phyloP scores from a whole-genome alignment of 306 rosid genomes.

The Cicer arietinum region DNA sequence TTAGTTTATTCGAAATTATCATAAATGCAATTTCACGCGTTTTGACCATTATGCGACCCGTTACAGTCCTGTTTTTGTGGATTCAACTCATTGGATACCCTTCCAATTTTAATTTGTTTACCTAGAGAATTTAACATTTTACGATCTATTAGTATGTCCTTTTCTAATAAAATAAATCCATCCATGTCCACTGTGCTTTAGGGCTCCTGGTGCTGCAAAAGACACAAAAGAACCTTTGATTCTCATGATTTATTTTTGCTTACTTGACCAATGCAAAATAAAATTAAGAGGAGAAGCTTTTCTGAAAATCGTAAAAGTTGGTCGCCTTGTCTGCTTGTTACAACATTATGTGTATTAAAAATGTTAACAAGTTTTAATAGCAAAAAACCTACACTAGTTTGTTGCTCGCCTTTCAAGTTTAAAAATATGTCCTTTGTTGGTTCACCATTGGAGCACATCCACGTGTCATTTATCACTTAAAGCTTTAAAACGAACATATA shows the following conservation, averaged over 20 bases:
- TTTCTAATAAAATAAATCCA: background rate
- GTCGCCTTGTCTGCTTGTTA: conserved; percentile 69
- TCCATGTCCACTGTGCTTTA: background rate
- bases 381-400: too few relatives aligned
- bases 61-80: conserved; percentile 7
- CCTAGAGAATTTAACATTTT: too few relatives aligned
- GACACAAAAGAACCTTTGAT: conserved; percentile 48
- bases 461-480: too few relatives aligned
- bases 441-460: too few relatives aligned
- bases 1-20: too few relatives aligned
- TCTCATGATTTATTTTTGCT: conserved; percentile 33
- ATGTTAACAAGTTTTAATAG: too few relatives aligned
- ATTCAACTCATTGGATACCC: conserved; percentile 40
- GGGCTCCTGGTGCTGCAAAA: conserved; percentile 41
- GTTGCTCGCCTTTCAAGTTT: too few relatives aligned
- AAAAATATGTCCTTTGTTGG: too few relatives aligned
- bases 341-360: conserved; percentile 27
- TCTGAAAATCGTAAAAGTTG: conserved; percentile 60
- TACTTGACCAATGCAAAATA: conserved; percentile 2
- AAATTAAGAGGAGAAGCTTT: conserved; percentile 45
- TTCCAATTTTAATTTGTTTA: too few relatives aligned
- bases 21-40: too few relatives aligned
- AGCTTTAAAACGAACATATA: too few relatives aligned
- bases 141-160: too few relatives aligned
- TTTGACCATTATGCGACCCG: conserved; percentile 48